Base-by-base conservation (phyloP, 345 rosid genomes). In the Mallotus nudiflorus region DNA sequence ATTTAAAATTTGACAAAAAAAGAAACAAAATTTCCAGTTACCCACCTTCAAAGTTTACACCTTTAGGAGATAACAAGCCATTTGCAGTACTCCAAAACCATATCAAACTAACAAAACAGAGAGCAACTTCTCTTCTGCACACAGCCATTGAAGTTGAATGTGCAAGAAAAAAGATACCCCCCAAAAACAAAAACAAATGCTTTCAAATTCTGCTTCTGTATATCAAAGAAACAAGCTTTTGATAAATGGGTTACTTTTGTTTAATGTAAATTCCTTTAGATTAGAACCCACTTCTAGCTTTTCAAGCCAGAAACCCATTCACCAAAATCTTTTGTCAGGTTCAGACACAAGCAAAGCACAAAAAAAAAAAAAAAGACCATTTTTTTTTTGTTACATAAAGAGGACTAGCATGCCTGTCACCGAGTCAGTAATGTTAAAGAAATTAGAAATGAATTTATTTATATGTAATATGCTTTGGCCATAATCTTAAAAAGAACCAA, bases 41-140 rank as follows among this genome's bases (percentile, higher is more conserved):
- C 33, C 73, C 82, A 91, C 97, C 97, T 88, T 91, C 97, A 81
- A 78, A 91, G 87, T 91, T 91, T 22, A 91, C 90, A 60, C 97
- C 97, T 86, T 89, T 84, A 40, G 96, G 79, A 63, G 97, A 88
- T 72, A 91, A 85, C 87, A 89, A 74, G 45, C 89, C 96, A 66
- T 75, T 70, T 25, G 79, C 86, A 75, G 82, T 71, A 51, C 46
- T 55, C 73, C 80, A 75, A 81, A 86, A 74, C 83, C 77, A 89
- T 20, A 89, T 68, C 15, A 85, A 74, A 46, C 56, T 70, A 69
- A 83, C 37, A 61, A 86, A 63, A 73, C 18, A 72, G 54, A 79
- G 27, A 25, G 62, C 64, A 67, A 60, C 69, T 55, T 60, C 82
- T 75, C 77, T 70, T 66, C 74, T 70, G 37, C 63, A 49, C 74